Evolutionary conservation across 768 basidiomycete species (phyloP).

Genomic region (Termitomyces bulborhizus): DNA sequence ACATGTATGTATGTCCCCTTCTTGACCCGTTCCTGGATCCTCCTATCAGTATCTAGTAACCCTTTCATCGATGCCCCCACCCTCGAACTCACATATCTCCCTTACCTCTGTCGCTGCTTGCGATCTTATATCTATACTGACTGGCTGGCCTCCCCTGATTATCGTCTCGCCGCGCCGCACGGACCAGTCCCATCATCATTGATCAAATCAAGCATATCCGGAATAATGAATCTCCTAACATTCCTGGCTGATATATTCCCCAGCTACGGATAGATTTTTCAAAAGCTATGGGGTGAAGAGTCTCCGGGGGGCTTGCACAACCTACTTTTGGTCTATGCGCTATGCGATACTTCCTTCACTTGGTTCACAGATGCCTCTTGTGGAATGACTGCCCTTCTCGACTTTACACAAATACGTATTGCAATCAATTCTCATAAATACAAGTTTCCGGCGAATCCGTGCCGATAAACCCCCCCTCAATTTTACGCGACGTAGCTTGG

Average conservation of each 20-base stretch:
- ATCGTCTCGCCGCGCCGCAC: neutral
- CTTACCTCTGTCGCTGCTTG: neutral
- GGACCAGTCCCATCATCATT: neutral
- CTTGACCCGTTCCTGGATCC: no score
- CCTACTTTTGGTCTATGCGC: slow-evolving; percentile 2
- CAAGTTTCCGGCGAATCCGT: neutral
- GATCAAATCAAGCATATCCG: neutral
- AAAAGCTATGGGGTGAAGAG: slow-evolving; percentile 6
- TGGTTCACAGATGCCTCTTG: slow-evolving; percentile 10
- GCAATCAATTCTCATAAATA: neutral
- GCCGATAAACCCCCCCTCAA: no score
- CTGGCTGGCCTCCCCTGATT: no score
- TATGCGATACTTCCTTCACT: no score
- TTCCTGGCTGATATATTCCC: neutral
- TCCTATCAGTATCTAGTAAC: no score
- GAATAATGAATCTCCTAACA: slow-evolving; percentile 3
- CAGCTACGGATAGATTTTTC: no score
- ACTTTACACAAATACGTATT: neutral
- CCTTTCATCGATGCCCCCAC: no score
- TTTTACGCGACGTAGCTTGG: no score
- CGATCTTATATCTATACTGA: no score
- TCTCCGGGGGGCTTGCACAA: slow-evolving; percentile 8
- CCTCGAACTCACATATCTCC: neutral
- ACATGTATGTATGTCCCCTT: neutral
- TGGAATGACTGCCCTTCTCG: neutral